Base-by-base conservation (phyloP, 495 filamentous ascomycete genomes). In the Neurospora tetrasperma region DNA sequence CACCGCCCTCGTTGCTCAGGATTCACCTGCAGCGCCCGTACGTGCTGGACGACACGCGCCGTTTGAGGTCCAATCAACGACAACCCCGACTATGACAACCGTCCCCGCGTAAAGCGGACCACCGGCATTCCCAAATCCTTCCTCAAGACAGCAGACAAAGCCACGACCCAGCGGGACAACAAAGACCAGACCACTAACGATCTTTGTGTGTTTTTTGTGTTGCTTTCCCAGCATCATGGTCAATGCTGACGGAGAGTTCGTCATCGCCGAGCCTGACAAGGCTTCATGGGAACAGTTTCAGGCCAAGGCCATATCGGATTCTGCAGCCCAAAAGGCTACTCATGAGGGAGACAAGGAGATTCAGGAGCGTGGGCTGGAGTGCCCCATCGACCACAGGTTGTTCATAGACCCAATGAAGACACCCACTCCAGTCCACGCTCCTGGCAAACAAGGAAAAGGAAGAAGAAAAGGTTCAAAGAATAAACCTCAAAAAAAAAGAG, bases 361-460 rank as follows among this genome's bases (percentile, higher is more conserved):
- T 75, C 91, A 93, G 82, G 92, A 94, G 82, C 90, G 87, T 77
- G 96, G 96, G 71, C 84, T 99, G 77, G 90, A 94, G 82, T 99
- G 96, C 86, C 85, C 93, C 76, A 92, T 98, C 87, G 94, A 97
- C 88, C 95, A 96, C 82, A 93, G 91, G 81, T 89, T 97, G 86
- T 97, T 98, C 84, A 88, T 95, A 90, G 92, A 97, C 81, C 94
- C 96, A 86, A 94, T 94, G 85, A 95, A 97, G 88, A 98, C 95
- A 76, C 96, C 96, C 35, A 5, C 35, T 35, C 35, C 35, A 35
- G 35, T 3, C 35, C 35, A 35, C 35, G 35, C 35, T 35, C 35
- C 35, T 35, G 35, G 35, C 5, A 3, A 35, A 35, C 3, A 35
- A 35, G 35, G 35, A 35, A 35, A 35, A 35, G 5, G 2, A 4